A percentile compares a stretch with the other conserved stretches of the same genome.
These are phyloP conservation scores for Fraxinus angustifolia DNA, from an alignment of 305 asterid genomes.

Conservation along the genomic window DNA sequence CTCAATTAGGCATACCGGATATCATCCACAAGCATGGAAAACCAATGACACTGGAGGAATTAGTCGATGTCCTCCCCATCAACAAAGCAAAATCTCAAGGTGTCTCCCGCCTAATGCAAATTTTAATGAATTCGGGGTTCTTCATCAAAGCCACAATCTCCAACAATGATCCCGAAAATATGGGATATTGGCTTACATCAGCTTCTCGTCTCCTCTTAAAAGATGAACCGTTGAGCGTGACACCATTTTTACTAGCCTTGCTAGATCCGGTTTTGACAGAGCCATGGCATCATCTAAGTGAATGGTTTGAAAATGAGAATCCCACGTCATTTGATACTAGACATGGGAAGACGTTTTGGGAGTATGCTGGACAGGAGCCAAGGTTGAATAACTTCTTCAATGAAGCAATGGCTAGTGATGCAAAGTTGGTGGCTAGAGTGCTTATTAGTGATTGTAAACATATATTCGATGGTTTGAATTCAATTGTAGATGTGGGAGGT, in stretches of 20 bases:
- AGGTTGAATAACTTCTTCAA: constrained; percentile 21
- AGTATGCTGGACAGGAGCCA: constrained; percentile 10
- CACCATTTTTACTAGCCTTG: neutral
- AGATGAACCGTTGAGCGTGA: constrained; percentile 10
- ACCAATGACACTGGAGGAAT: neutral
- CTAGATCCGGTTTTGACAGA: constrained; percentile 5
- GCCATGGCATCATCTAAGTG: constrained; percentile 20
- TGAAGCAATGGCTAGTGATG: constrained; percentile 24
- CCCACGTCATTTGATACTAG: neutral
- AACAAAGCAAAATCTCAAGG: neutral
- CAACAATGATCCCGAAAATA: neutral
- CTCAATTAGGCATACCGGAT: neutral
- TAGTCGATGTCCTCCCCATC: neutral
- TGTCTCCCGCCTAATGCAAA: constrained; percentile 22
- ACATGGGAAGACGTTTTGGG: constrained; percentile 12
- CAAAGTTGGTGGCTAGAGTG: constrained; percentile 21
- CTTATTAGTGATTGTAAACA: neutral
- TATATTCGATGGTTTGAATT: neutral
- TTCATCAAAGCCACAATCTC: neutral
- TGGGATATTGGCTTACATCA: constrained; percentile 19
- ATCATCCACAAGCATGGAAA: neutral
- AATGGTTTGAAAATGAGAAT: constrained; percentile 19
- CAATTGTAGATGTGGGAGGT: neutral
- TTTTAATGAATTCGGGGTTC: constrained; percentile 18
- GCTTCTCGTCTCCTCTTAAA: constrained; percentile 13